phyloP scores from a whole-genome alignment of 169 alveolate species.

The Plasmodium gallinaceum region DNA sequence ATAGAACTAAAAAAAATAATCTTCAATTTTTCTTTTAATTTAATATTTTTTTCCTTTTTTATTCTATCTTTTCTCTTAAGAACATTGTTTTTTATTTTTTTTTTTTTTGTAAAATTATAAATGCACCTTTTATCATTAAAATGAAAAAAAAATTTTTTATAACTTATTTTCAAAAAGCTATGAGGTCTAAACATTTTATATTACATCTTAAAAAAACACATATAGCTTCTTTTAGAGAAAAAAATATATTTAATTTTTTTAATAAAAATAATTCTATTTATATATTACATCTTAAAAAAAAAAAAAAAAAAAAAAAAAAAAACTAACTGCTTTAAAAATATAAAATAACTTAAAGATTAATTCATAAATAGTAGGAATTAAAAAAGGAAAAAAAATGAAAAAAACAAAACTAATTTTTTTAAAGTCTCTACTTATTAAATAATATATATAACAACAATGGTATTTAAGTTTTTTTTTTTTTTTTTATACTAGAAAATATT shows the following conservation, averaged over 20 bases:
- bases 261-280: no score
- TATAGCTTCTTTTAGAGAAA: background rate
- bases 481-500: no score
- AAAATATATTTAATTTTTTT: no score
- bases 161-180: slow-evolving; percentile 19
- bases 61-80: slow-evolving; percentile 44
- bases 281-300: no score
- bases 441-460: no score
- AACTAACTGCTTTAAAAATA: background rate
- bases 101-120: slow-evolving; percentile 19
- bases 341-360: no score
- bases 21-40: slow-evolving; percentile 66
- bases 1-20: slow-evolving; percentile 69
- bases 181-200: slow-evolving; percentile 29
- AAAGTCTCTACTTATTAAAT: no score
- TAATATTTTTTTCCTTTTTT: slow-evolving; percentile 29
- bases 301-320: no score
- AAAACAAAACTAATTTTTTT: no score
- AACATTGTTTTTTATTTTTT: slow-evolving; percentile 2
- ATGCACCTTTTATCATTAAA: slow-evolving; percentile 15
- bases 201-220: background rate
- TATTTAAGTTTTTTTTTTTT: no score
- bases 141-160: slow-evolving; percentile 1
- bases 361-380: no score
- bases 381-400: no score